Evolutionary conservation across 306 rosid genomes (phyloP), one percentile per base, ranked within the genome.

Genomic region (Cucurbita moschata): DNA sequence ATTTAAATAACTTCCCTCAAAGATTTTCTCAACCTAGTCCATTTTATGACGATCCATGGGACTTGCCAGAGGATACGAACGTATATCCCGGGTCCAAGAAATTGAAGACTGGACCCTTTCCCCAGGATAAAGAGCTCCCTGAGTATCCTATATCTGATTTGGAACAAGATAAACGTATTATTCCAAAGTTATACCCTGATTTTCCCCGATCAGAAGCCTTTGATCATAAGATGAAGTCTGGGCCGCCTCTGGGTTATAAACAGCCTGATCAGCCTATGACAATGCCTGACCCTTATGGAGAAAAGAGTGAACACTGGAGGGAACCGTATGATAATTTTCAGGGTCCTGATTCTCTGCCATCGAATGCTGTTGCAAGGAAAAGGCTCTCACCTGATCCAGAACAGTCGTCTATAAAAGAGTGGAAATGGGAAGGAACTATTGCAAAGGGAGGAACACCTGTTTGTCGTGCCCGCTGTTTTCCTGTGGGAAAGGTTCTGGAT

Each of bases 401-500:
- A 46, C 67, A 59, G 81, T 57, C 90, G 70, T 83, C 97, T 79
- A 6, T 82, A 75, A 80, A 81, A 6, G 91, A 87, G 80, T 94
- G 99, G 99, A 94, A 89, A 81, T 94, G 99, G 99, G 97, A 91
- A 85, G 97, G 99, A 72, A 91, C 95, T 75, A 94, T 89, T 77
- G 99, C 99, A 53, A 94, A 94, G 88, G 97, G 99, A 71, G 99
- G 99, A 78, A 88, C 96, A 40, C 97, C 96, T 76, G 83, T 94
- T 69, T 89, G 99, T 81, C 95, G 89, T 73, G 99, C 99, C 55
- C 99, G 92, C 70, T 91, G 99, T 85, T 94, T 94, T 81, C 99
- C 97, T 57, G 96, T 94, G 62, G 99, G 96, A 61, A 91, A 91
- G 83, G 82, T 84, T 79, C 83, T 94, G 57, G 99, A 91, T 81